These are phyloP conservation scores for Fusarium oligoseptatum DNA, from an alignment of 2,329 filamentous ascomycete genomes.

Conservation along the genomic window DNA sequence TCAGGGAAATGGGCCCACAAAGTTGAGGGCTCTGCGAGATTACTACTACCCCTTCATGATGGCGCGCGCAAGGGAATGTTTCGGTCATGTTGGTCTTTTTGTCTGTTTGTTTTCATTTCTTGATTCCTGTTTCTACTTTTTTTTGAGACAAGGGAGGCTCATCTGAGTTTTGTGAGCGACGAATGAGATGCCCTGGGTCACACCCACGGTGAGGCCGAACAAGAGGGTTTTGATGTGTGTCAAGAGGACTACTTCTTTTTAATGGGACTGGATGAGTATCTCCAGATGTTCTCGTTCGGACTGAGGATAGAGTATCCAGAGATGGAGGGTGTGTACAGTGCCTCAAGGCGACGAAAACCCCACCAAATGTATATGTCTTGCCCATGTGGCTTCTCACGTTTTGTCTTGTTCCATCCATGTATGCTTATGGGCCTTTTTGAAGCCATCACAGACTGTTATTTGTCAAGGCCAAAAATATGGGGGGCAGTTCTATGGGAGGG, in stretches of 20 bases:
- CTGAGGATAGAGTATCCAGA: conserved; percentile 29
- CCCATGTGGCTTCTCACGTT: conserved; percentile 17
- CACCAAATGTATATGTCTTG: conserved; percentile 35
- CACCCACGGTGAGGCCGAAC: not conserved
- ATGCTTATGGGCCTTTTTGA: conserved; percentile 29
- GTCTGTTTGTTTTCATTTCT: conserved; percentile 12
- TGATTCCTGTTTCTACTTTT: conserved; percentile 33
- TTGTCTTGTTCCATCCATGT: conserved; percentile 27
- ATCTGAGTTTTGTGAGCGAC: conserved; percentile 26
- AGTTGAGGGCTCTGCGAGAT: conserved; percentile 43
- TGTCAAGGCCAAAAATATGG: not conserved
- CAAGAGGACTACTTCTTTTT: conserved; percentile 11
- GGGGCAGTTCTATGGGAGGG: not conserved
- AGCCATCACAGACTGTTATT: conserved; percentile 8
- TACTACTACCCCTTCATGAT: conserved; percentile 41
- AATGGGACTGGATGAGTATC: conserved; percentile 28
- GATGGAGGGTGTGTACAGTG: conserved; percentile 26
- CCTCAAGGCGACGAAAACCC: conserved; percentile 21
- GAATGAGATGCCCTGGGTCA: conserved; percentile 5
- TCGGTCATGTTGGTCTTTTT: conserved; percentile 25
- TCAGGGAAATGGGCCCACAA: conserved; percentile 46
- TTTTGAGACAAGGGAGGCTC: conserved; percentile 17
- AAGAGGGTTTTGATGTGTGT: conserved; percentile 3
- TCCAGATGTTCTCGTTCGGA: conserved; percentile 29
- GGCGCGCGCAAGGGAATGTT: conserved; percentile 44